These are phyloP conservation scores for Elsinoe ampelina DNA, from an alignment of 2,329 filamentous ascomycete genomes.

Conservation along the genomic window DNA sequence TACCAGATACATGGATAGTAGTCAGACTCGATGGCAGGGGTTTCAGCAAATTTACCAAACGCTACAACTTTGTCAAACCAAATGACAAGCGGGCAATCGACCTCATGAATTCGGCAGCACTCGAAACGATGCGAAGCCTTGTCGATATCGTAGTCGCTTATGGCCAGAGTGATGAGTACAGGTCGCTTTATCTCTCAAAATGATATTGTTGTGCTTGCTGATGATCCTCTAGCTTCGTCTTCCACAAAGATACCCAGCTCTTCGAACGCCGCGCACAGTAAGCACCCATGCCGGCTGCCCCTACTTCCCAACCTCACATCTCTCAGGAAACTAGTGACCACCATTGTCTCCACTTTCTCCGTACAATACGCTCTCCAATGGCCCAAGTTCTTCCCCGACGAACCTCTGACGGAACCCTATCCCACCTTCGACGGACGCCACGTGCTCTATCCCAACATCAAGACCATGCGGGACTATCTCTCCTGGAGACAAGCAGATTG, in stretches of 20 bases:
- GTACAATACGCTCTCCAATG: conserved; percentile 81
- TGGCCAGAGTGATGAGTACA: conserved; percentile 91
- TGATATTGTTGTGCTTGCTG: conserved; percentile 18
- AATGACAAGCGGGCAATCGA: conserved; percentile 81
- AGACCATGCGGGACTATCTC: conserved; percentile 86
- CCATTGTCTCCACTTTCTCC: conserved; percentile 86
- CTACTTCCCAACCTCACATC: background rate
- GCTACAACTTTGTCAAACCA: conserved; percentile 81
- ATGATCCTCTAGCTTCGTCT: conserved; percentile 58
- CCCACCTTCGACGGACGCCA: conserved; percentile 90
- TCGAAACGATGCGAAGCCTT: conserved; percentile 70
- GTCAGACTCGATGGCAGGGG: conserved; percentile 87
- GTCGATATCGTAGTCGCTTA: conserved; percentile 83
- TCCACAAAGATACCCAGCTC: conserved; percentile 69
- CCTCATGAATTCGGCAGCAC: conserved; percentile 92
- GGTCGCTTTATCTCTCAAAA: conserved; percentile 34
- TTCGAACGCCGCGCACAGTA: conserved; percentile 80
- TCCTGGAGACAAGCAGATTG: conserved; percentile 97
- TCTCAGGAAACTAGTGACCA: conserved; percentile 76
- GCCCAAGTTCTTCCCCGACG: conserved; percentile 64
- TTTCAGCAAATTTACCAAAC: conserved; percentile 83
- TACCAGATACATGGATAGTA: conserved; percentile 93
- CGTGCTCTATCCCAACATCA: conserved; percentile 74
- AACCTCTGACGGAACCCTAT: conserved; percentile 59
- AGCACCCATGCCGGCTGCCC: conserved; percentile 18